Evolutionary conservation across 1,284 basidiomycete species (phyloP).

Genomic region (Ustilago cynodontis): DNA sequence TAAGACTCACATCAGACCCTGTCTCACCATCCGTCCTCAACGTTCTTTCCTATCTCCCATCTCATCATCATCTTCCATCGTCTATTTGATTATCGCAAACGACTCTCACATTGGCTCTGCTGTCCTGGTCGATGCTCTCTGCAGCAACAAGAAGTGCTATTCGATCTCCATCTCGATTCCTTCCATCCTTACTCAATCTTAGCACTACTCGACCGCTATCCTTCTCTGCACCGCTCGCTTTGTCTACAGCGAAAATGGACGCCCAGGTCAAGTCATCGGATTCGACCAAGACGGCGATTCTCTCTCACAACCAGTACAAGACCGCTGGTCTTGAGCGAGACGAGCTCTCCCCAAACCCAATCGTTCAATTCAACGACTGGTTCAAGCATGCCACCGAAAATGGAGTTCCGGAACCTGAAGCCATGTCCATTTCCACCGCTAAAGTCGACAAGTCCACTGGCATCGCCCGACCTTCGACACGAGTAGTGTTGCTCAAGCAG

Average conservation of each 20-base stretch:
- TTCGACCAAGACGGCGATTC: slow-evolving; percentile 44
- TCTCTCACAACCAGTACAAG: slow-evolving; percentile 65
- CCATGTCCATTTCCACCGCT: slow-evolving; percentile 66
- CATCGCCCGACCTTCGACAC: slow-evolving; percentile 77
- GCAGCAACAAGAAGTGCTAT: background rate
- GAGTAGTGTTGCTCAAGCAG: slow-evolving; percentile 91
- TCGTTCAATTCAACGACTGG: slow-evolving; percentile 65
- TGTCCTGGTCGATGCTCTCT: slow-evolving; percentile 18
- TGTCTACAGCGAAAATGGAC: slow-evolving; percentile 24
- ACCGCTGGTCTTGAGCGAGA: slow-evolving; percentile 56
- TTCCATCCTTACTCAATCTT: background rate
- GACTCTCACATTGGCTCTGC: no score
- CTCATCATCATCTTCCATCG: background rate
- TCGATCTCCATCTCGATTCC: slow-evolving; percentile 2
- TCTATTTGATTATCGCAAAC: no score
- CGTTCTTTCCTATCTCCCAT: background rate
- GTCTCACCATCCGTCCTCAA: no score
- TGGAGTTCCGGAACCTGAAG: slow-evolving; percentile 65
- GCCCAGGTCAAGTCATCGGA: slow-evolving; percentile 16
- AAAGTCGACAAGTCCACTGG: slow-evolving; percentile 28
- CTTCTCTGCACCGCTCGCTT: background rate
- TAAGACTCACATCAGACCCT: slow-evolving; percentile 11
- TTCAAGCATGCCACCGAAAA: slow-evolving; percentile 57
- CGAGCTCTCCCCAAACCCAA: slow-evolving; percentile 52
- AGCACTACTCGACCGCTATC: background rate